Percentiles rank a stretch among this genome's conserved stretches.
phyloP scores from a whole-genome alignment of 257 asterid genomes.

The Mentha longifolia region DNA sequence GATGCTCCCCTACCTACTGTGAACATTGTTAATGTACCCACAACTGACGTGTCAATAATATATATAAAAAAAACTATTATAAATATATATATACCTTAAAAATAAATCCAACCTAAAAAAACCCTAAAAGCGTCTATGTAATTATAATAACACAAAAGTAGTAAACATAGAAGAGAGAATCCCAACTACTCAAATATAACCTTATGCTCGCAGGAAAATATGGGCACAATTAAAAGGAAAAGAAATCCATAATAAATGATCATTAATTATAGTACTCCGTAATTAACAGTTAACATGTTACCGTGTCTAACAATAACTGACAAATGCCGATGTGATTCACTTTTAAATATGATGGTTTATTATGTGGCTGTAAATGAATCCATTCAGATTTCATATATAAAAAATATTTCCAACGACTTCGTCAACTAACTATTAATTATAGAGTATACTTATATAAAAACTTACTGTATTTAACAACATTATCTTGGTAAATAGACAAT shows the following conservation, averaged over 20 bases:
- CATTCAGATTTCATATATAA: background rate
- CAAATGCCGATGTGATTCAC: background rate
- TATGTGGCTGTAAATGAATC: constrained; percentile 9
- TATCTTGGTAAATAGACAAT: no score
- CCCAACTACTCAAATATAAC: background rate
- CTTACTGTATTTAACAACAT: no score
- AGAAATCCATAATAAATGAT: background rate
- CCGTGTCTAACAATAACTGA: background rate
- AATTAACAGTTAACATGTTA: background rate
- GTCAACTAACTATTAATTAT: background rate
- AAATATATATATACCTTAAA: no score
- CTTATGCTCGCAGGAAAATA: background rate
- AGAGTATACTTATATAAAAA: background rate
- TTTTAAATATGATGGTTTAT: background rate
- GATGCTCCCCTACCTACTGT: no score
- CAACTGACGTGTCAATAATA: no score
- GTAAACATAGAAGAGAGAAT: background rate
- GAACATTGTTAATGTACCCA: no score
- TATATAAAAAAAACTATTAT: no score
- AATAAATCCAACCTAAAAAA: no score
- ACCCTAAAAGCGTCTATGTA: no score
- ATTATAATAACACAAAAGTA: no score
- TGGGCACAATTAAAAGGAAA: background rate
- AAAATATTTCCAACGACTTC: background rate
- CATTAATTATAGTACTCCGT: background rate